Evolutionary conservation across 2,329 filamentous ascomycete genomes (phyloP), one percentile per base, ranked within the genome.

Genomic region (Juglanconis oblonga): DNA sequence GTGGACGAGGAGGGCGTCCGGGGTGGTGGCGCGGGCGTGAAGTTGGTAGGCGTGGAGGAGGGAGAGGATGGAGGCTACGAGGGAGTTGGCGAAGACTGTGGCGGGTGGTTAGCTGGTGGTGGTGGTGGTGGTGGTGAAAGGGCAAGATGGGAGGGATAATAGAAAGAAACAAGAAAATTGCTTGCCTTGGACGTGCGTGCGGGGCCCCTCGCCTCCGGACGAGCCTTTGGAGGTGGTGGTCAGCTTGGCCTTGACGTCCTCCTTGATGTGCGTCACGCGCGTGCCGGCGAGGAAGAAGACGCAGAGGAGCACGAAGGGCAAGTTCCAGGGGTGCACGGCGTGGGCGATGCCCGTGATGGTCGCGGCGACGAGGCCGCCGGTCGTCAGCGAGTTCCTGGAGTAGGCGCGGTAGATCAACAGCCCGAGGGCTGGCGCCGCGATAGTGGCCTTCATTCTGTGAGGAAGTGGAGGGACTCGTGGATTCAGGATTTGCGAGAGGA

Each of bases 261-360:
- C 88, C 74, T 98, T 97, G 68, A 97, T 90, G 78, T 94, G 93
- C 0, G 94, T 97, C 1, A 88, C 92, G 55, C 87, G 80, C 1
- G 90, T 96, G 1, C 92, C 95, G 4, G 89, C 86, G 3, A 96
- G 77, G 74, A 97, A 98, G 78, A 98, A 98, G 40, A 92, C 84
- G 53, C 84, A 83, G 2, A 98, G 81, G 10, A 97, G 81, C 33
- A 84, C 84, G 76, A 97, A 96, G n/a, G 92, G 93, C n/a, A 93
- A 79, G 62, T 90, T 91, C 88, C 92, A 97, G 3, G 94, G 94
- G 74, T 98, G 93, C n/a, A 93, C 77, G 14, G 92, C 92, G 73
- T 99, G 95, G 10, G 89, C 85, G 50, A 83, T 73, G 4, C 92
- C 93, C 4, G 93, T 96, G 48, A 89, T 68, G 5, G 81, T 79